phyloP scores from a whole-genome alignment of 768 basidiomycete genomes.

The Hygrocybe coccinea region DNA sequence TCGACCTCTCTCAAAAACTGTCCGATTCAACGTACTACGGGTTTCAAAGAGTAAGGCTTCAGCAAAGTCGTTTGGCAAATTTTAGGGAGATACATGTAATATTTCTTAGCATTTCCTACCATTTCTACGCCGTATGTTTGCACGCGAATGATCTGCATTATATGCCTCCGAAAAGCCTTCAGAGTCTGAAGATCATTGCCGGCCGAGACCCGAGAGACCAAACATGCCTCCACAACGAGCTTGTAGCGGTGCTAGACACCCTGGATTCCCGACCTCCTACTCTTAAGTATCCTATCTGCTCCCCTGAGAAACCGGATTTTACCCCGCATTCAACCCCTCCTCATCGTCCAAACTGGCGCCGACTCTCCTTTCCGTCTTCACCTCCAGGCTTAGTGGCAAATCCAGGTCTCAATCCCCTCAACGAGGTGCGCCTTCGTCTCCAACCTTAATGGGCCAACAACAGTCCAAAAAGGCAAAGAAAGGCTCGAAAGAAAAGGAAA shows the following conservation, averaged over 20 bases:
- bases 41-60: slow-evolving; percentile 92
- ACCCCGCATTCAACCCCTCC: slow-evolving; percentile 7
- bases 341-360: slow-evolving; percentile 66
- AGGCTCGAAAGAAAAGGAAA: slow-evolving; percentile 63
- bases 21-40: slow-evolving; percentile 98
- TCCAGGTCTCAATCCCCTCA: slow-evolving; percentile 69
- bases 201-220: neutral
- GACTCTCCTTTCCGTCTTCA: slow-evolving; percentile 70
- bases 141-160: neutral
- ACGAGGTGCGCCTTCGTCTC: slow-evolving; percentile 37
- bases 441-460: slow-evolving; percentile 73
- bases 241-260: neutral
- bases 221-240: neutral
- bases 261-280: neutral
- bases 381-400: slow-evolving; percentile 66
- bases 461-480: slow-evolving; percentile 79
- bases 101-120: neutral
- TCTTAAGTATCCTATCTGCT: neutral
- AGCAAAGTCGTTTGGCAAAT: slow-evolving; percentile 91
- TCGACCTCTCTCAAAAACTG: slow-evolving; percentile 97
- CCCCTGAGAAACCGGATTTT: neutral
- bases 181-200: neutral
- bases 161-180: neutral
- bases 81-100: slow-evolving; percentile 40
- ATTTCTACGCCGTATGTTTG: neutral